Evolutionary conservation across 202 grass and related monocot genomes (phyloP).

Genomic region (Miscanthus sacchariflorus): DNA sequence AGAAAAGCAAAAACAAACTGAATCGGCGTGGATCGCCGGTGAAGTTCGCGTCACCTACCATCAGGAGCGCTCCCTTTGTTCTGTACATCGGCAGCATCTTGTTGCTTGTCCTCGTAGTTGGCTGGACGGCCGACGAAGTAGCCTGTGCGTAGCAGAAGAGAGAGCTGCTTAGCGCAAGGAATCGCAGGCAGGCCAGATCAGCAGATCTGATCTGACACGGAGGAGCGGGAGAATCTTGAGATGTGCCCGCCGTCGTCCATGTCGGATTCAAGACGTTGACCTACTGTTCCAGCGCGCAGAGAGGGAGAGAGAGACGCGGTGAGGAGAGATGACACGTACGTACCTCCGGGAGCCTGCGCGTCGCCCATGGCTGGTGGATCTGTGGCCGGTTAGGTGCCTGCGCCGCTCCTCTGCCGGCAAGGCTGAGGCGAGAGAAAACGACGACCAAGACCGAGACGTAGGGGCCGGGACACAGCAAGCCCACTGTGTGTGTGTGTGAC

Average conservation of each 20-base stretch:
- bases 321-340: too few species aligned
- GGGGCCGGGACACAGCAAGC: not conserved
- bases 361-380: too few species aligned
- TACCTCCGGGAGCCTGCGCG: too few species aligned
- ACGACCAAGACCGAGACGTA: conserved; percentile 1
- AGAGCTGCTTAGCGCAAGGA: too few species aligned
- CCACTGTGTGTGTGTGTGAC: too few species aligned
- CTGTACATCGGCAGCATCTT: not conserved
- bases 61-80: not conserved
- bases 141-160: not conserved
- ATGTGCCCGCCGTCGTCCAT: too few species aligned
- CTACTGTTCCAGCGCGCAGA: too few species aligned
- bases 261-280: too few species aligned
- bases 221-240: too few species aligned
- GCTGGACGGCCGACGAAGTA: conserved; percentile 7
- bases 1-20: not conserved
- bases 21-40: not conserved
- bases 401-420: not conserved
- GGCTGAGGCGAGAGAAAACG: not conserved
- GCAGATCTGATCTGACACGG: too few species aligned
- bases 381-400: not conserved
- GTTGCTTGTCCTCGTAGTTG: not conserved
- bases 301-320: too few species aligned
- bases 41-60: not conserved
- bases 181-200: too few species aligned